Base-by-base conservation (phyloP, 305 asterid genomes). In the Ilex paraguariensis region DNA sequence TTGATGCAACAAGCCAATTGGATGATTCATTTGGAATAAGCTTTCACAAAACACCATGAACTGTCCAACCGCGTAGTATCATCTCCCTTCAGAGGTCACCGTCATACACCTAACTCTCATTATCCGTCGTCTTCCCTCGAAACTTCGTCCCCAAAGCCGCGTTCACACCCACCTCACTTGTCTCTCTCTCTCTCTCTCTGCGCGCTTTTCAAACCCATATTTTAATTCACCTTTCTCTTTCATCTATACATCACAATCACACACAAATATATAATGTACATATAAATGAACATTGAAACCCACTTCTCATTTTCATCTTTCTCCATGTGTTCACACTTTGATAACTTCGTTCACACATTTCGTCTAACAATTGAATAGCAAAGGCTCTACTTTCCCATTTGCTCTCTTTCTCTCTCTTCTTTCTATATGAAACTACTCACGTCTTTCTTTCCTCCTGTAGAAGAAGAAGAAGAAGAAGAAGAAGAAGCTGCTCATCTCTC, bases 81-180 rank as follows among this genome's bases (percentile, higher is more conserved):
- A 55, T 21, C 28, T 53, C 39, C 13, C 28, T 10, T 7, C 40
- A 51, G 51, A 44, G 10, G 55, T 55, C 75, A 30, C 60, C 64
- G 28, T 39, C 58, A 44, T 45, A n/a, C 63, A 68, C 66, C 73
- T 17, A 66, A 54, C 54, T 54, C 59, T 58, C 45, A 17, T 63
- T 21, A 21, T 21, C 28, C 59, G 21, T 31, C 13, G 12, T 9
- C 68, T 59, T 62, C 60, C 65, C 72, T 54, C 59, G 77, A 75
- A 75, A 68, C 76, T 77, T 80, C 79, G 70, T 69, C 66, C 76
- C 64, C 42, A 11, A 61, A 61, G 16, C 64, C 74, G 77, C 65
- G 82, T 84, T 81, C 89, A 79, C 81, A 82, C 83, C 69, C 30
- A 46, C 64, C 72, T 63, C 73, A 71, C 84, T 68, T 81, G 75